Base-by-base conservation (phyloP, 2,329 filamentous ascomycete genomes). In the Fusarium sp. region DNA sequence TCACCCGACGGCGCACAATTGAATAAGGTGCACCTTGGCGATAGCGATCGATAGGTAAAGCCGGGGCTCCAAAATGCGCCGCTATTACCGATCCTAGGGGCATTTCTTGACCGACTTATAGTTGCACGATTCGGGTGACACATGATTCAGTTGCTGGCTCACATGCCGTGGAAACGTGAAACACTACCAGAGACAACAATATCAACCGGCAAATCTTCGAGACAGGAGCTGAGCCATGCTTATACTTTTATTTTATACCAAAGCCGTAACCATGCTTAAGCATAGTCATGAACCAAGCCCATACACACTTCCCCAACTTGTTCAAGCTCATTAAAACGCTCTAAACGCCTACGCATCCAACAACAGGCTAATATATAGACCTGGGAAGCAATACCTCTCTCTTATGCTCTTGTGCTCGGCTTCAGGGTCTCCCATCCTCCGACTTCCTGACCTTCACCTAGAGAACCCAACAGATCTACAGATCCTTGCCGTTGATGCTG, bases 361-460 rank as follows among this genome's bases (percentile, higher is more conserved):
- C 20, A 23, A 46, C 46, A 48, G 13, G 21, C 25, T 21, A 50
- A 21, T 17, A 27, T 49, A 29, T 29, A 33, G n/a, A n/a, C 17
- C 51, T 25, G 20, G 41, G 43, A 63, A 45, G 10, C 37, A 43
- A n/a, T n/a, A 29, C 27, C 50, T 14, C 27, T 36, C 42, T 37
- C 14, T 53, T 63, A 70, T 56, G 68, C 54, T 46, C 69, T 69
- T 36, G 73, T 73, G 52, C 74, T 80, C 25, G 86, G 86, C 73
- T 85, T 85, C 71, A 88, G 70, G 6, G 85, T 84, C 71, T 87
- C 84, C 85, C 85, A 88, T 21, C 83, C 80, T 14, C 82, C 82
- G 75, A 87, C 78, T 36, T 82, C 83, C 35, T 77, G 77, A n/a
- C 72, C 79, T 42, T 86, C 84, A 41, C 80, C 81, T 31, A 86